Percentiles rank a stretch among this genome's conserved stretches.
phyloP scores from a whole-genome alignment of 2,329 filamentous ascomycete species.

The Phyllosticta citribraziliensis region DNA sequence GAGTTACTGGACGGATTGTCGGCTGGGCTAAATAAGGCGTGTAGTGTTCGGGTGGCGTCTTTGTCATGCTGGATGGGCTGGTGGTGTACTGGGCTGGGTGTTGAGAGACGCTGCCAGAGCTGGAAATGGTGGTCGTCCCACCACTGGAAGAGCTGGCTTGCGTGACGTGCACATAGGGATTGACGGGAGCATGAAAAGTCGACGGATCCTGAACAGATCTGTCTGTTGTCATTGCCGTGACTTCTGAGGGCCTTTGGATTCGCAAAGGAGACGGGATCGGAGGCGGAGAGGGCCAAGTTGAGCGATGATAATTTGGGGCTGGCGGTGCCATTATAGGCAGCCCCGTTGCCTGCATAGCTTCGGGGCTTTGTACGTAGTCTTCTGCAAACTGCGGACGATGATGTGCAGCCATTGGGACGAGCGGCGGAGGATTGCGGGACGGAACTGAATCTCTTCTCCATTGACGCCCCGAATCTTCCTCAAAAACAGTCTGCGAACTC shows the following conservation, averaged over 20 bases:
- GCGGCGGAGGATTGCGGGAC: background rate
- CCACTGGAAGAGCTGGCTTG: conserved; percentile 4
- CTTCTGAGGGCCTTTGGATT: background rate
- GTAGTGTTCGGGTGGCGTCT: conserved; percentile 7
- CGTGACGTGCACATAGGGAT: background rate
- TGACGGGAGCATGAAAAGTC: background rate
- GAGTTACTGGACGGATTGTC: background rate
- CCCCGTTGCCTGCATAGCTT: background rate
- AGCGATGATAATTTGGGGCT: background rate
- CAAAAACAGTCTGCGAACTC: conserved; percentile 28
- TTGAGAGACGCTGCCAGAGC: conserved; percentile 3
- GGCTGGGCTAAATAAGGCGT: background rate
- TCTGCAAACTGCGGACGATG: conserved; percentile 1
- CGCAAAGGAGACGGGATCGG: conserved; percentile 14
- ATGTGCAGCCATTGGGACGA: background rate
- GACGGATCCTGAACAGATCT: background rate
- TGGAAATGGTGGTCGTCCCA: conserved; percentile 5
- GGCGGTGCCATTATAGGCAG: conserved; percentile 2
- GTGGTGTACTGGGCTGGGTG: conserved; percentile 5
- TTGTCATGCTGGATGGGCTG: conserved; percentile 4
- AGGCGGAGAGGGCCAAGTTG: conserved; percentile 11
- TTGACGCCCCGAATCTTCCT: conserved; percentile 17
- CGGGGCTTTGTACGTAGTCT: background rate
- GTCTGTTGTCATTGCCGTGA: background rate
- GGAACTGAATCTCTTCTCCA: background rate